A percentile compares a stretch with the other conserved stretches of the same genome.
phyloP scores from a whole-genome alignment of 1,139 yeast genomes.

The Lodderomyces jiufengensis region DNA sequence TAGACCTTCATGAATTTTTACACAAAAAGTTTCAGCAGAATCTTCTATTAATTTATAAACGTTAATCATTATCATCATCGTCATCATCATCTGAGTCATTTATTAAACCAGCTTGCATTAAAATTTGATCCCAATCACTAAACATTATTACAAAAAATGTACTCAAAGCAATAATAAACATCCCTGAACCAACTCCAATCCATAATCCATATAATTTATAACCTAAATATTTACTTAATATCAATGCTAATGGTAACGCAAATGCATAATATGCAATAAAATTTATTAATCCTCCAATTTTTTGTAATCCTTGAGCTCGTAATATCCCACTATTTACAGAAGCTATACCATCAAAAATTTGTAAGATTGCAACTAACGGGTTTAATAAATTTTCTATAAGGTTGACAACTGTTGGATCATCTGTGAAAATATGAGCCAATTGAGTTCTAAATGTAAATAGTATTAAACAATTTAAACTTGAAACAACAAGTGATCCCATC shows the following conservation, averaged over 20 bases:
- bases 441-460: slow-evolving; percentile 49
- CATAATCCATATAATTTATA: slow-evolving; percentile 70
- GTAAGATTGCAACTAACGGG: slow-evolving; percentile 71
- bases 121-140: slow-evolving; percentile 42
- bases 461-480: slow-evolving; percentile 51
- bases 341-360: slow-evolving; percentile 76
- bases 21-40: too few species aligned
- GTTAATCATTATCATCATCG: too few species aligned
- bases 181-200: slow-evolving; percentile 82
- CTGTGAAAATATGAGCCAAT: slow-evolving; percentile 67
- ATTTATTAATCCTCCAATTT: slow-evolving; percentile 77
- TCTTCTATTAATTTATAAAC: too few species aligned
- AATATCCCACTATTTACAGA: slow-evolving; percentile 82
- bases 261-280: slow-evolving; percentile 67
- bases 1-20: too few species aligned
- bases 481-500: slow-evolving; percentile 53
- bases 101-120: slow-evolving; percentile 27
- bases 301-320: slow-evolving; percentile 85
- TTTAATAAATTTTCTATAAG: slow-evolving; percentile 47
- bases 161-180: slow-evolving; percentile 61
- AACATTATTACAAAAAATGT: slow-evolving; percentile 45
- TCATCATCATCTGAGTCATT: slow-evolving; percentile 22
- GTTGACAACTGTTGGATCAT: slow-evolving; percentile 60
- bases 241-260: slow-evolving; percentile 61
- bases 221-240: slow-evolving; percentile 54